Percentiles rank a stretch among this genome's conserved stretches.
Conservation (phyloP, 441 rosid species). For the Mallotus repandus region DNA sequence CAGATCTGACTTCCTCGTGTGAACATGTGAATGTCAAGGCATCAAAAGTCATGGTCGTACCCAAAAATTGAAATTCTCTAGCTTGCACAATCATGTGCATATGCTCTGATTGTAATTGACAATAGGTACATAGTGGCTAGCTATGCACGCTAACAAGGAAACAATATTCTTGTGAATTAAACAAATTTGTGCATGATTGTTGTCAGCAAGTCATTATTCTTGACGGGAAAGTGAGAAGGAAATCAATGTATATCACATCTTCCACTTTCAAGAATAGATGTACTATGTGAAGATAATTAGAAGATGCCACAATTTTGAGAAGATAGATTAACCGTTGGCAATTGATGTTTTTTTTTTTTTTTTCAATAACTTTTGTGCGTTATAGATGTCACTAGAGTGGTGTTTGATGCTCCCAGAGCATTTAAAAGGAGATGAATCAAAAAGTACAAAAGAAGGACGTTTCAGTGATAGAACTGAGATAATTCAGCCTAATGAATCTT, state of each 20-base stretch:
- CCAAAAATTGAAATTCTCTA: neutral
- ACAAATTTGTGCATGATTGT: neutral
- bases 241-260: neutral
- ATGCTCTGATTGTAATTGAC: slow-evolving; percentile 13
- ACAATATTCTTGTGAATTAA: slow-evolving; percentile 8
- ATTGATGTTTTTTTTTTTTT: neutral
- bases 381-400: neutral
- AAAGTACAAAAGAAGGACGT: neutral
- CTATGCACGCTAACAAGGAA: slow-evolving; percentile 10
- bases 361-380: neutral
- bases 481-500: neutral
- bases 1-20: neutral
- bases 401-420: neutral
- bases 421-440: neutral
- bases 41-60: neutral
- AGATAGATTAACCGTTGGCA: neutral
- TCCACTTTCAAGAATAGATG: slow-evolving; percentile 1
- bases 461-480: neutral
- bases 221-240: neutral
- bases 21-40: neutral
- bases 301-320: neutral
- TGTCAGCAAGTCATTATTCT: neutral
- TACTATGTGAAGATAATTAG: neutral
- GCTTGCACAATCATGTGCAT: slow-evolving; percentile 5
- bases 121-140: neutral